Conservation (phyloP, 768 basidiomycete genomes). For the Lentinula lateritia region DNA sequence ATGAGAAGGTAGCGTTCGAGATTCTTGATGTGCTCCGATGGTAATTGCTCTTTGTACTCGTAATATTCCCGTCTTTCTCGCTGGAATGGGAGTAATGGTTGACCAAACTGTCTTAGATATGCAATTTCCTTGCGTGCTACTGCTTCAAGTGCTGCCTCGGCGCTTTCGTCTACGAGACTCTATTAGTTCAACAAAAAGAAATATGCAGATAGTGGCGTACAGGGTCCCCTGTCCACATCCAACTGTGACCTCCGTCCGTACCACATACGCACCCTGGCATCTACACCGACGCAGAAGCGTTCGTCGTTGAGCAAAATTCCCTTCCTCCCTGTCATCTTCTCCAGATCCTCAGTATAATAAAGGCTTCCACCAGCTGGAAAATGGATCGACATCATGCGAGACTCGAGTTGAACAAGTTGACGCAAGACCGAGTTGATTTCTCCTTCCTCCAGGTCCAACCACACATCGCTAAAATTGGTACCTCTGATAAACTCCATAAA, state of each 20-base stretch:
- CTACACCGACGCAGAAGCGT: slow-evolving; percentile 42
- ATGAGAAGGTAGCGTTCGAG: slow-evolving; percentile 42
- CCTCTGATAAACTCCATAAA: slow-evolving; percentile 41
- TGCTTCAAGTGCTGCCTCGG: slow-evolving; percentile 35
- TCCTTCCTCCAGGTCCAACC: slow-evolving; percentile 27
- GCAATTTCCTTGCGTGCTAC: slow-evolving; percentile 42
- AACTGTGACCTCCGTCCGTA: slow-evolving; percentile 45
- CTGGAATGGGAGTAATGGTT: slow-evolving; percentile 37
- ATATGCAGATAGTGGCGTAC: slow-evolving; percentile 29
- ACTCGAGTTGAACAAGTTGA: slow-evolving; percentile 43
- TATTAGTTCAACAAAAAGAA: slow-evolving; percentile 21
- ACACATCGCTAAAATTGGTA: slow-evolving; percentile 34
- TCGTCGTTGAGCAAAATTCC: slow-evolving; percentile 32
- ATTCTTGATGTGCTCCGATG: slow-evolving; percentile 42
- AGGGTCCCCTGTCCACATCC: slow-evolving; percentile 45
- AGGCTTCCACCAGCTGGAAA: slow-evolving; percentile 50
- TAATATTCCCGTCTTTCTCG: slow-evolving; percentile 36
- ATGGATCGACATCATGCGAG: slow-evolving; percentile 37
- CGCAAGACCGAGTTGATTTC: slow-evolving; percentile 36
- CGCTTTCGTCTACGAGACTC: slow-evolving; percentile 34
- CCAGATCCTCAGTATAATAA: slow-evolving; percentile 40
- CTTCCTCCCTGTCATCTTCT: slow-evolving; percentile 26
- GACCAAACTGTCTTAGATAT: slow-evolving; percentile 43
- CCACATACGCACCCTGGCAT: slow-evolving; percentile 39
- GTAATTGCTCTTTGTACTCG: slow-evolving; percentile 36